Percentiles rank a stretch among this genome's conserved stretches.
Evolutionary conservation across 2,329 filamentous ascomycete species (phyloP).

Genomic region (Cercospora brassicicola): DNA sequence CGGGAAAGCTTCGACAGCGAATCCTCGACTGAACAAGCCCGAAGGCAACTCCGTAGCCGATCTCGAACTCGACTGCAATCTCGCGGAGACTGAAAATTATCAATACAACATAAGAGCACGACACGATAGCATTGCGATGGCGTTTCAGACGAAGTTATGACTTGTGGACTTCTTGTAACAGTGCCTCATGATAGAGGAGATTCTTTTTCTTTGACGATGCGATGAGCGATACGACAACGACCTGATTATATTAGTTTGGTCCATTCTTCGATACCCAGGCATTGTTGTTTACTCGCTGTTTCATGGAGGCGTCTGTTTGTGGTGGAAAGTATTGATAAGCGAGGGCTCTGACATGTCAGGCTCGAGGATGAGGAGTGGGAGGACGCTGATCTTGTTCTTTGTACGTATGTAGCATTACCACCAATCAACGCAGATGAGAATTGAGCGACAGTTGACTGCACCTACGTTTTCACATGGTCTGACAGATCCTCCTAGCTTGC

Average conservation of each 20-base stretch:
- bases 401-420: neutral
- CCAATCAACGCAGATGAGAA: neutral
- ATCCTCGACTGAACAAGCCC: constrained; percentile 17
- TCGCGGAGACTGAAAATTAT: neutral
- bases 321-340: neutral
- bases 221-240: neutral
- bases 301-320: neutral
- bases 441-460: too few relatives aligned
- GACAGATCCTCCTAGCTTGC: too few relatives aligned
- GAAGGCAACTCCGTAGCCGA: constrained; percentile 12
- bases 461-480: too few relatives aligned
- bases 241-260: neutral
- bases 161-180: neutral
- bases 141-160: neutral
- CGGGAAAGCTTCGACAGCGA: constrained; percentile 17
- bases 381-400: neutral
- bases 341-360: neutral
- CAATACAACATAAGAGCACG: neutral
- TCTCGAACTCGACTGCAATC: constrained; percentile 13
- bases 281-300: neutral
- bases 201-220: neutral
- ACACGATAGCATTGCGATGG: neutral
- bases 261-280: neutral
- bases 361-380: neutral
- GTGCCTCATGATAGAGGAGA: neutral